These are phyloP conservation scores for Colletotrichum sp. DNA, from an alignment of 2,329 filamentous ascomycete species.

Conservation along the genomic window DNA sequence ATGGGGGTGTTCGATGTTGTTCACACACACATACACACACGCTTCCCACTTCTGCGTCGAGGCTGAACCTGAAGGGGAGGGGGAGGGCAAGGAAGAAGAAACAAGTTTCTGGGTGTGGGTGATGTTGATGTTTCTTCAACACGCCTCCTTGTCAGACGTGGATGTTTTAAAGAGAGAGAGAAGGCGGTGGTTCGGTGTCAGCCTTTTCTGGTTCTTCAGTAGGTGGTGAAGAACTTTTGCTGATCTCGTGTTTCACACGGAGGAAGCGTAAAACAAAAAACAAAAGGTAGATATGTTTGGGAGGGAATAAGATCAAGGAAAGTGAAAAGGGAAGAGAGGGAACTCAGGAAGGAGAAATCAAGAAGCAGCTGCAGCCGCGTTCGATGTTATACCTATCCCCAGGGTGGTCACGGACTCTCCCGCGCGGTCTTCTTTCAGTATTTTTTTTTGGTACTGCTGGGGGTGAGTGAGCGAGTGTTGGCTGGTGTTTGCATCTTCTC, in stretches of 20 bases:
- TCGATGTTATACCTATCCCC: conserved; percentile 9
- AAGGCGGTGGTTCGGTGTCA: background rate
- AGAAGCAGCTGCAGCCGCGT: conserved; percentile 15
- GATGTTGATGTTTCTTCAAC: background rate
- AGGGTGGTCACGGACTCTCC: background rate
- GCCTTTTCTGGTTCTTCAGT: background rate
- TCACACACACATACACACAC: background rate
- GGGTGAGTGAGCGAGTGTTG: background rate
- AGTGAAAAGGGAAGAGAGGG: background rate
- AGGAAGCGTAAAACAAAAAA: background rate
- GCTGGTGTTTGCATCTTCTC: background rate
- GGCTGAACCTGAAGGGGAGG: background rate
- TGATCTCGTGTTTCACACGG: background rate
- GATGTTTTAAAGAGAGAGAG: conserved; percentile 15
- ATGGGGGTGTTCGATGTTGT: background rate
- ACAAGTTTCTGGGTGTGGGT: background rate
- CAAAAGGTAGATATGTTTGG: background rate
- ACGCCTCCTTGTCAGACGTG: conserved; percentile 18
- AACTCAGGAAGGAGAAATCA: background rate
- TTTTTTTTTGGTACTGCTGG: background rate
- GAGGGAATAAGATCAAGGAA: background rate
- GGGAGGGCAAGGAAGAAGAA: background rate
- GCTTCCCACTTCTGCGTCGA: background rate
- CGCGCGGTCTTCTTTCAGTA: background rate
- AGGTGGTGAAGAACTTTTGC: background rate